These are phyloP conservation scores for Kluyveromyces nonfermentans DNA, from an alignment of 805 yeast genomes.

Conservation along the genomic window DNA sequence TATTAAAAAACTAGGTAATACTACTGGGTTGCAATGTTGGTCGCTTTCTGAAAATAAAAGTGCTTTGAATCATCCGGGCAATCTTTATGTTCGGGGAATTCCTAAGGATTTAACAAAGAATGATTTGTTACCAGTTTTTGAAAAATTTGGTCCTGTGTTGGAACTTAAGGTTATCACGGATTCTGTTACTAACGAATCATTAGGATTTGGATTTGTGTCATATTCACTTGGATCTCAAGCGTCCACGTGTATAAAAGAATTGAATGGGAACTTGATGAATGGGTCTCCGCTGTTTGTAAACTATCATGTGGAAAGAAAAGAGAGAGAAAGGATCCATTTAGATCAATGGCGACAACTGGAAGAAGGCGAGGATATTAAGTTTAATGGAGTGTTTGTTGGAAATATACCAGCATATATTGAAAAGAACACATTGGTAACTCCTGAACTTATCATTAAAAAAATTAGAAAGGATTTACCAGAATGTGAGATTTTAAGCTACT, in stretches of 20 bases:
- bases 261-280: constrained; percentile 35
- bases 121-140: constrained; percentile 31
- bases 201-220: constrained; percentile 61
- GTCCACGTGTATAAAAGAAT: constrained; percentile 45
- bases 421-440: constrained; percentile 25
- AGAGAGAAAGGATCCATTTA: constrained; percentile 36
- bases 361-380: constrained; percentile 33
- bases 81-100: constrained; percentile 45
- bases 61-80: constrained; percentile 45
- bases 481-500: constrained; percentile 22
- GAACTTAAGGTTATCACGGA: constrained; percentile 41
- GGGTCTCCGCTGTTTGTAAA: constrained; percentile 39
- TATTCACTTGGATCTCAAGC: constrained; percentile 51
- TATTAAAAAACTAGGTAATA: constrained; percentile 4
- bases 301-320: constrained; percentile 56
- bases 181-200: constrained; percentile 30
- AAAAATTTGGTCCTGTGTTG: constrained; percentile 34
- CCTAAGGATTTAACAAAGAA: constrained; percentile 31
- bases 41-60: constrained; percentile 22
- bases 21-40: constrained; percentile 13
- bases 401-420: constrained; percentile 37
- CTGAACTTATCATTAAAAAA: constrained; percentile 27
- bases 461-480: constrained; percentile 43
- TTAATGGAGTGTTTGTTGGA: constrained; percentile 45
- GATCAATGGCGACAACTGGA: constrained; percentile 33